Evolutionary conservation across 768 basidiomycete genomes (phyloP), one percentile per base, ranked within the genome.

Genomic region (Atractiella rhizophila): DNA sequence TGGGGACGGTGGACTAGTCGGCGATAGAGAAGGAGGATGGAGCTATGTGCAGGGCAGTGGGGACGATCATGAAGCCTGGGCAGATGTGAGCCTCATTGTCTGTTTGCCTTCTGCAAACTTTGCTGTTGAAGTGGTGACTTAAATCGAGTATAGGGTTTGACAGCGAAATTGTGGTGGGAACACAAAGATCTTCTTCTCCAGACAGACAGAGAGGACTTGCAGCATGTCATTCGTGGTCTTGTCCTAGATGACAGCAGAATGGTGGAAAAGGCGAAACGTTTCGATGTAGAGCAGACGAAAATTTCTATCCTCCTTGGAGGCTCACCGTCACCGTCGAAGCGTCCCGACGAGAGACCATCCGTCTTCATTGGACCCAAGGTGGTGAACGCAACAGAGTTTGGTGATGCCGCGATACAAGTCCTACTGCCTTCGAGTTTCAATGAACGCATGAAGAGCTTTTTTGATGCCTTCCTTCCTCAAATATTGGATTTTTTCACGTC

Each of bases 11-110:
- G 41, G 68, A 1, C n/a, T n/a, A n/a, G n/a, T n/a, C n/a, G n/a
- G n/a, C n/a, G 73, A 76, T 44, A 63, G 76, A 18, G 67, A 74
- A 1, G 48, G 63, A n/a, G 79, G 78, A 0, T 91, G 74, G 54
- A 64, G 71, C 18, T 94, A 94, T 55, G 69, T 94, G 7, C 85
- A 88, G 56, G 88, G 88, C 1, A 80, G 78, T 0, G 88, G 85
- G 0, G 88, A 94, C 52, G 88, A 96, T 37, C 51, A 53, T 38
- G 54, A 55, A 27, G 39, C 39, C 4, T 34, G 39, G 39, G 39
- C 36, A 45, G 25, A 26, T 37, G 28, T 31, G 15, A n/a, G n/a
- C n/a, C n/a, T n/a, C n/a, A n/a, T n/a, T n/a, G n/a, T n/a, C n/a
- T 40, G 37, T 28, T 33, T 32, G 27, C 13, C 37, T 28, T 26